These are phyloP conservation scores for Pseudognaphalium luteoalbum DNA, from an alignment of 129 eudicot genomes.

Conservation along the genomic window DNA sequence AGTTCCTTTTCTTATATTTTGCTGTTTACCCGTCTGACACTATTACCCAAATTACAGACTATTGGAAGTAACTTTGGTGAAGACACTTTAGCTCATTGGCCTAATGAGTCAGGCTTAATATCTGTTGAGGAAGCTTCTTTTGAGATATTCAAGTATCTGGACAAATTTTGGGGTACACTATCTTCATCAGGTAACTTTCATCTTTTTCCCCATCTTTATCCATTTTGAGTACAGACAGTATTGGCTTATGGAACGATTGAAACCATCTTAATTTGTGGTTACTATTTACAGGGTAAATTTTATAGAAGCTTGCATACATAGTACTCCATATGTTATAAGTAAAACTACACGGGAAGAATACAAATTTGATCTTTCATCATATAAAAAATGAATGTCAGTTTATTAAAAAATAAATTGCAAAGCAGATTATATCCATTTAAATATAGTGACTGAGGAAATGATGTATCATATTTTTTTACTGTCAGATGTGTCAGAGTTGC, in stretches of 20 bases:
- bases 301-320: neutral
- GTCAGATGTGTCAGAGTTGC: constrained; percentile 68
- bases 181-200: constrained; percentile 75
- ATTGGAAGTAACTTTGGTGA: constrained; percentile 92
- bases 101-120: constrained; percentile 62
- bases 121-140: constrained; percentile 87
- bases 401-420: neutral
- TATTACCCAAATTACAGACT: constrained; percentile 41
- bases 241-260: neutral
- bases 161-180: constrained; percentile 79
- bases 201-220: too few relatives aligned
- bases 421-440: neutral
- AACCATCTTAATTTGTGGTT: neutral
- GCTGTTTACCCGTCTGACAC: neutral
- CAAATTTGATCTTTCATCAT: neutral
- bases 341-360: neutral
- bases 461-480: neutral
- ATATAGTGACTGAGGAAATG: neutral
- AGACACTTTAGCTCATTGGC: constrained; percentile 98
- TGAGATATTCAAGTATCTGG: constrained; percentile 87
- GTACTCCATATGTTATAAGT: neutral
- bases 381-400: neutral
- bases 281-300: neutral
- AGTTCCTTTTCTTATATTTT: neutral
- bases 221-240: neutral